Base-by-base conservation (phyloP, 768 basidiomycete genomes). In the Termitomyces heimii region DNA sequence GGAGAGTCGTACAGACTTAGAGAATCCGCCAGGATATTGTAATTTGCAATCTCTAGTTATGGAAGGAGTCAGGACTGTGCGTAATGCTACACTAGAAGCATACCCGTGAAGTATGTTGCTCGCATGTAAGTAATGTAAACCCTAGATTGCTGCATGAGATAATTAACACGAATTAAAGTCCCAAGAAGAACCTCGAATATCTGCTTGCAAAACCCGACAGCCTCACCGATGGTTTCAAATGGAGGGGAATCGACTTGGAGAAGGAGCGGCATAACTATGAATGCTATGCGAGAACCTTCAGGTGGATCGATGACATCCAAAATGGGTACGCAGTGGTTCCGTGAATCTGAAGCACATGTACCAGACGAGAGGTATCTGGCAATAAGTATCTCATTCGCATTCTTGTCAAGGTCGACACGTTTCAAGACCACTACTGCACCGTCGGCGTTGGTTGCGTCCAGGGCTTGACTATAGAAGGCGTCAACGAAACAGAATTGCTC, bases 271-370 rank as follows among this genome's bases (percentile, higher is more conserved):
- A 72, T 70, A 7, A 70, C 66, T 4, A 70, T 18, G n/a, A 66
- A 54, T 16, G 31, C n/a, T 4, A 32, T 14, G 26, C 57, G 52
- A 10, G 45, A 54, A 16, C 67, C 63, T 47, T 63, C 60, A 1
- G 62, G 66, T 18, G 56, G 39, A 24, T 52, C 46, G 12, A 68
- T 39, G 4, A 56, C 51, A 1, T 66, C 63, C 26, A 61, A 54
- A 10, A 73, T 42, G 0, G 70, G 72, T 3, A 71, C 64, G 5
- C 72, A 73, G 35, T 69, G 70, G 26, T 75, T 77, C 8, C 54
- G 46, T 29, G 70, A 55, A 55, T 69, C 31, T 14, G 52, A 46
- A 1, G 43, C 20, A 4, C 60, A 51, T 5, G 39, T 26, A n/a
- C 55, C 58, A 2, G 57, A 42, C 2, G 63, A 65, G 40, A 65